A percentile compares a stretch with the other conserved stretches of the same genome.
These are phyloP conservation scores for Penicillium paradoxum DNA, from an alignment of 495 filamentous ascomycete species.

Conservation along the genomic window DNA sequence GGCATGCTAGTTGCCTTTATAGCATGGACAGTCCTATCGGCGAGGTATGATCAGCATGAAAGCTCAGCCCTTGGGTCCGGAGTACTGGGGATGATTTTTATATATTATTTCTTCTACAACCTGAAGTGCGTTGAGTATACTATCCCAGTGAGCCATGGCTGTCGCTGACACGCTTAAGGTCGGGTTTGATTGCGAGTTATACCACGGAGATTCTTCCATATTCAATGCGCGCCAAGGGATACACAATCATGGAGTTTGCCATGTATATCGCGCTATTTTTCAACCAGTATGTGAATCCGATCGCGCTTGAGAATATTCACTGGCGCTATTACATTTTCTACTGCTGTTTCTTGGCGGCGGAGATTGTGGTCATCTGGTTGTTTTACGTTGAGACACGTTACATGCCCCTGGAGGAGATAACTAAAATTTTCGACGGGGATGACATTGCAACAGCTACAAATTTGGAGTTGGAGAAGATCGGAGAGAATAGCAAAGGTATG, in stretches of 20 bases:
- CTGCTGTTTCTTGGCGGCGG: slow-evolving; percentile 56
- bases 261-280: slow-evolving; percentile 52
- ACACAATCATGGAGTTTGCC: slow-evolving; percentile 60
- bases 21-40: slow-evolving; percentile 8
- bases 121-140: background rate
- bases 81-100: slow-evolving; percentile 11
- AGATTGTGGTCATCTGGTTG: slow-evolving; percentile 57
- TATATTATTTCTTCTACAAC: slow-evolving; percentile 13
- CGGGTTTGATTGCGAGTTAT: slow-evolving; percentile 60
- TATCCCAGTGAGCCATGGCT: no score
- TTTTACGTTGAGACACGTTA: slow-evolving; percentile 64
- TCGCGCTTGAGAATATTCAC: slow-evolving; percentile 51
- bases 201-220: slow-evolving; percentile 65
- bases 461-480: background rate
- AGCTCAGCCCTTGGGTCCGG: slow-evolving; percentile 6
- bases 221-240: slow-evolving; percentile 64
- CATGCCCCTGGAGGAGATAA: slow-evolving; percentile 61
- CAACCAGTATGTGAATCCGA: slow-evolving; percentile 55
- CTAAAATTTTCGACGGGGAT: slow-evolving; percentile 52
- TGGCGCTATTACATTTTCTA: slow-evolving; percentile 64
- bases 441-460: slow-evolving; percentile 1
- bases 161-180: slow-evolving; percentile 29
- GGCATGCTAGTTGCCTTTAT: slow-evolving; percentile 9
- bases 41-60: slow-evolving; percentile 3
- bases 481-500: background rate